phyloP scores from a whole-genome alignment of 345 rosid genomes.

The Brassica nigra region DNA sequence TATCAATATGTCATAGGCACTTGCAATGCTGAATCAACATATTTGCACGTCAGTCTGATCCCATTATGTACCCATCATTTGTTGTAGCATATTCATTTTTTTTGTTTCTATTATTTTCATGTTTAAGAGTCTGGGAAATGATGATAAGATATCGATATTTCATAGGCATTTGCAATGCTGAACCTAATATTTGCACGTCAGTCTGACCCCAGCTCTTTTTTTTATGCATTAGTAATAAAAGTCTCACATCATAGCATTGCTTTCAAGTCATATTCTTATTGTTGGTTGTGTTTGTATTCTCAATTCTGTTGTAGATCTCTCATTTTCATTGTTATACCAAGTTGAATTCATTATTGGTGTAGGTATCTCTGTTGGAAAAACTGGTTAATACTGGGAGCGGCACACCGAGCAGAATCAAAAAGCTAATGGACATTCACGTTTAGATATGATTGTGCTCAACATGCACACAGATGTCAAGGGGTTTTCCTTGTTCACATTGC shows the following conservation, averaged over 20 bases:
- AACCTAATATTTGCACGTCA: conserved; percentile 62
- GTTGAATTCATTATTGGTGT: conserved; percentile 30
- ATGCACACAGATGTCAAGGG: conserved; percentile 72
- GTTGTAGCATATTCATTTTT: not conserved
- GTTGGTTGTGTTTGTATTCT: conserved; percentile 1
- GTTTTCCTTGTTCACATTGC: conserved; percentile 73
- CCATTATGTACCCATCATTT: conserved; percentile 5
- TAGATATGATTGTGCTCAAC: conserved; percentile 62
- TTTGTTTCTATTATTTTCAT: not conserved
- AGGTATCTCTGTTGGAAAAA: conserved; percentile 67
- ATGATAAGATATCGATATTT: conserved; percentile 42
- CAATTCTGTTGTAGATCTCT: not conserved
- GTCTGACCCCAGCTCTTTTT: conserved; percentile 50
- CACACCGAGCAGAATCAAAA: conserved; percentile 85
- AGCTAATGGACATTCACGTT: conserved; percentile 78
- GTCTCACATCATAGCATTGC: not conserved
- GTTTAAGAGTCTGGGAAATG: conserved; percentile 43
- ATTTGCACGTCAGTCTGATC: conserved; percentile 78
- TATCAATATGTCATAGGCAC: conserved; percentile 40
- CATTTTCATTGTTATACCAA: conserved; percentile 9
- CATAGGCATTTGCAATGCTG: conserved; percentile 53
- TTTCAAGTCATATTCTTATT: not conserved
- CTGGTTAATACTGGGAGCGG: conserved; percentile 85
- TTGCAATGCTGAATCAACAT: conserved; percentile 48
- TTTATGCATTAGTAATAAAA: not conserved